Evolutionary conservation across 305 asterid genomes (phyloP).

Genomic region (Stenogyne calaminthoides): DNA sequence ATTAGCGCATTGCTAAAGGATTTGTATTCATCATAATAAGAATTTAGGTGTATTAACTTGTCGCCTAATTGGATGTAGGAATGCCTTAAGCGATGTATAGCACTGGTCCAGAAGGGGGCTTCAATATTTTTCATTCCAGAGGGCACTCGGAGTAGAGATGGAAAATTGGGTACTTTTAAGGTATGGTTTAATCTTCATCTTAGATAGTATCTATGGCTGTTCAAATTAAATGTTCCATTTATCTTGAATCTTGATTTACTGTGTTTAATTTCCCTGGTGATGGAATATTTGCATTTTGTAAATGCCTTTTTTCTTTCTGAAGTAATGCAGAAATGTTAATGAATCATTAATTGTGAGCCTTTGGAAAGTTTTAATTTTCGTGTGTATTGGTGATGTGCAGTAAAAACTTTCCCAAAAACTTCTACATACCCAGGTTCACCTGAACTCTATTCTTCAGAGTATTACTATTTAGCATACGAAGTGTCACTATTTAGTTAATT

Average conservation of each 20-base stretch:
- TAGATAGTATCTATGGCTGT: conserved; percentile 19
- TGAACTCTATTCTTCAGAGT: too few species aligned
- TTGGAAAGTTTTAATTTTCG: not conserved
- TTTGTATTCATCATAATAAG: conserved; percentile 11
- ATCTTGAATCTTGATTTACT: conserved; percentile 16
- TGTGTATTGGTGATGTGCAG: not conserved
- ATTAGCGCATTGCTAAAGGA: conserved; percentile 6
- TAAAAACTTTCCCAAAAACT: too few species aligned
- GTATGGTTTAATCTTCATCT: conserved; percentile 40
- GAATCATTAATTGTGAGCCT: not conserved
- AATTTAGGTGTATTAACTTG: conserved; percentile 22
- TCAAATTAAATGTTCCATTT: not conserved
- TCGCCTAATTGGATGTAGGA: conserved; percentile 48
- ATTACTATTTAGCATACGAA: too few species aligned
- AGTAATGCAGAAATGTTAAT: conserved; percentile 4
- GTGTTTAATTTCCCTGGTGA: not conserved
- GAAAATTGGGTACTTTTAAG: conserved; percentile 84
- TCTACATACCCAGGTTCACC: too few species aligned
- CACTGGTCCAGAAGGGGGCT: conserved; percentile 85
- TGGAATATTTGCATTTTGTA: not conserved
- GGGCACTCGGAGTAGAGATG: conserved; percentile 93
- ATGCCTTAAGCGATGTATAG: conserved; percentile 82
- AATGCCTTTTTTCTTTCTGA: not conserved
- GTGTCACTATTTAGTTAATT: too few species aligned
- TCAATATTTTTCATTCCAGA: conserved; percentile 95